Base-by-base conservation (phyloP, 495 filamentous ascomycete species). In the Penicillium robsamsonii region DNA sequence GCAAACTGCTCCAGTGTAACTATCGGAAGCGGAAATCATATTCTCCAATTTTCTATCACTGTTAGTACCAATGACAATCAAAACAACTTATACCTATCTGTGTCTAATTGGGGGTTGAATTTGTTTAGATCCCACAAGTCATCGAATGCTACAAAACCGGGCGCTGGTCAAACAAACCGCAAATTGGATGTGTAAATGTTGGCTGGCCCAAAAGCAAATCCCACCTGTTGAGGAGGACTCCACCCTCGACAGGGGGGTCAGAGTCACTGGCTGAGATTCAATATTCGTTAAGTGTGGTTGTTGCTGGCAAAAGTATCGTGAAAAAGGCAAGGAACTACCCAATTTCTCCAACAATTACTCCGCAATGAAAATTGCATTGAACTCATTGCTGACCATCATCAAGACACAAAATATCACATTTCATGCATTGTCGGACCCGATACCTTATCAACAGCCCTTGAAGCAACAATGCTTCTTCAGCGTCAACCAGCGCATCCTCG, bases 1-100 rank as follows among this genome's bases (percentile, higher is more conserved):
- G 15, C 30, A 35, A 38, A 30, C 18, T 5, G 31, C 30, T 46
- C 52, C 2, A 40, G 52, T 46, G 52, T 54, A 33, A 54, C 52
- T 24, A 37, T 46, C 30, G 30, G 42, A n/a, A 8, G 31, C 17
- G 52, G 52, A 5, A 18, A 11, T 29, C 20, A 37, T 29, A 29
- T 25, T 29, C 22, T 46, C 30, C 30, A 18, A 13, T 46, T 54
- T 20, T 46, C 52, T 13, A 46, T 46, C 22, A 54, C 31, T 5
- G 52, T 46, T 13, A 27, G 31, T 40, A 24, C 22, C 12, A 22
- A 38, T 27, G 5, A 12, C 31, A 3, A 30, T 17, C 24, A 1
- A 20, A 43, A 2, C 8, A 33, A 22, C 27, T 2, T 6, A 9
- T 24, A 13, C 2, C 5, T 40, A 25, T 2, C 22, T 1, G 25